Base-by-base conservation (phyloP, 1,284 basidiomycete genomes). In the Wolfiporia cocos region DNA sequence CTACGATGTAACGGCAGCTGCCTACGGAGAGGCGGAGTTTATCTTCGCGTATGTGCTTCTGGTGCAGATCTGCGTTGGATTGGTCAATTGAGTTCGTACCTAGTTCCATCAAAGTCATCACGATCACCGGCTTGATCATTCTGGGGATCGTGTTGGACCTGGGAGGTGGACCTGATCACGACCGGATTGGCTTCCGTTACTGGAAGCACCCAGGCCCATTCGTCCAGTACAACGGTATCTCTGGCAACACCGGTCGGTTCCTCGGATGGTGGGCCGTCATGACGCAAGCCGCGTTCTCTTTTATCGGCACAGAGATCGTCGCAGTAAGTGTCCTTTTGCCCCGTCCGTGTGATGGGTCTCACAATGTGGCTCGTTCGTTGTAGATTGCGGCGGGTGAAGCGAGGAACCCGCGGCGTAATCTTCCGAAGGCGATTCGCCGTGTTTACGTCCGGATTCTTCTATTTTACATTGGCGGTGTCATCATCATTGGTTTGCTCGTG, bases 361-460 rank as follows among this genome's bases (percentile, higher is more conserved):
- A n/a, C n/a, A n/a, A n/a, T n/a, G n/a, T n/a, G n/a, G n/a, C n/a
- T n/a, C n/a, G n/a, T n/a, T 17, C 12, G 18, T 20, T 29, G 10
- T 31, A 57, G 58, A 84, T 92, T 52, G 86, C 90, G 42, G 88
- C 88, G 28, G 85, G 81, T 26, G 88, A 91, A 57, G 76, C 79
- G 3, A 81, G 81, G 59, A 82, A 82, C 58, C 78, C 79, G 14
- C 63, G 81, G 31, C 71, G 79, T 21, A 86, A 81, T 61, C 61
- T 87, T 31, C 81, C 84, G 3, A 76, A 73, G 53, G 78, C 76
- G 2, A 81, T 86, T 63, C 72, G 74, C 45, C 71, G 75, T 7
- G 77, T 85, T 20, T 87, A 84, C 62, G 68, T 81, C 51, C 81
- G 86, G 55, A 89, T 94, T 51, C 70, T 67, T 40, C 66, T 79